phyloP scores from a whole-genome alignment of 768 basidiomycete genomes.

The Lentinus brumalis region DNA sequence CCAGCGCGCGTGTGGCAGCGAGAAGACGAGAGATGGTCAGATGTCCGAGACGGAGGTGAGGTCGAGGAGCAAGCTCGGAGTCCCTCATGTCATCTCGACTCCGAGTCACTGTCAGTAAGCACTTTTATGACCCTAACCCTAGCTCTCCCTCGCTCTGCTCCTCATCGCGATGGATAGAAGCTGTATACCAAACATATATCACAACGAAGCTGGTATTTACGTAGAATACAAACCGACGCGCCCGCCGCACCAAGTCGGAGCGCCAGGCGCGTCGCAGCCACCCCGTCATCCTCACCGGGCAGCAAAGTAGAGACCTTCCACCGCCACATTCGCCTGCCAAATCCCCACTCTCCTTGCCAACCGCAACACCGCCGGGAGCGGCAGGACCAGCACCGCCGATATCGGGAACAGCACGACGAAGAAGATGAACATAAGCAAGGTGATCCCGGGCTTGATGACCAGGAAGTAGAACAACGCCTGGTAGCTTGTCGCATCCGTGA shows the following conservation, averaged over 20 bases:
- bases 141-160: not conserved
- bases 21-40: not conserved
- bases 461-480: conserved; percentile 88
- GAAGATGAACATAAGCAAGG: conserved; percentile 59
- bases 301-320: conserved; percentile 63
- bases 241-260: not conserved
- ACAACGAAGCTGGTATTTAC: not conserved
- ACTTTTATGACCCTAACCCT: conserved; percentile 19
- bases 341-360: conserved; percentile 66
- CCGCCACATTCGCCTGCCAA: conserved; percentile 84
- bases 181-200: not conserved
- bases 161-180: not conserved
- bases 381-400: conserved; percentile 58
- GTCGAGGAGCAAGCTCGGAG: not conserved
- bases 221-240: conserved; percentile 12
- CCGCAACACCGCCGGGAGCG: conserved; percentile 69
- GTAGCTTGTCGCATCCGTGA: conserved; percentile 80
- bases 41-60: conserved; percentile 18
- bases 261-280: not conserved
- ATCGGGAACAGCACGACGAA: conserved; percentile 61
- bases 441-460: conserved; percentile 83
- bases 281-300: conserved; percentile 29
- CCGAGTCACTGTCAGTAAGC: conserved; percentile 13
- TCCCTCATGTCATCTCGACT: not conserved
- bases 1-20: not conserved